Conservation (phyloP, 306 rosid genomes). For the Trifolium subterraneum region DNA sequence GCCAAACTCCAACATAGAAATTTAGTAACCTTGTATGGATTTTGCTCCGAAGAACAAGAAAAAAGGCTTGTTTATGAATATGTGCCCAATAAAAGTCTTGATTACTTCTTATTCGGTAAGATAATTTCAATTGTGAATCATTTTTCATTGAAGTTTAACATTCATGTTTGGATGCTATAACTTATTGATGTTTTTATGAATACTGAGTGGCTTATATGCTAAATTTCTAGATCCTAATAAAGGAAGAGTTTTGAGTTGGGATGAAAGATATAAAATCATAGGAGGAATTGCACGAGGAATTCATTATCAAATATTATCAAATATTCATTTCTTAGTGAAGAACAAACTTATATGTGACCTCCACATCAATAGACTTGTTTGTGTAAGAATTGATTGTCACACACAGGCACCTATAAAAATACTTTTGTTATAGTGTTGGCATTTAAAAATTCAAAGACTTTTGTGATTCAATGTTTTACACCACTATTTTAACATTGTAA, state of each 20-base stretch:
- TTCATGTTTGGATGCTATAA: background rate
- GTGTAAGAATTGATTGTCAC: too few species aligned
- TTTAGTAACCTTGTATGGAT: conserved; percentile 41
- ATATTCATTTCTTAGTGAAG: too few species aligned
- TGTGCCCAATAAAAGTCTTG: conserved; percentile 43
- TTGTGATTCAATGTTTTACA: too few species aligned
- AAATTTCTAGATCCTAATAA: background rate
- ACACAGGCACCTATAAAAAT: too few species aligned
- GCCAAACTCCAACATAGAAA: conserved; percentile 49
- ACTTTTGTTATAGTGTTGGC: too few species aligned
- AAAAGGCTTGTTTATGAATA: conserved; percentile 45
- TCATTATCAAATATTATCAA: too few species aligned
- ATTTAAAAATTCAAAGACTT: too few species aligned
- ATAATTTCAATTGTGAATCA: background rate
- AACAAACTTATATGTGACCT: too few species aligned
- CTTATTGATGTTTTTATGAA: background rate
- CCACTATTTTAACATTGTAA: too few species aligned
- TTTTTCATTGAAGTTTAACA: background rate
- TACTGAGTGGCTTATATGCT: background rate
- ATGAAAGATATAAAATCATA: background rate
- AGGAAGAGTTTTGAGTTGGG: conserved; percentile 3
- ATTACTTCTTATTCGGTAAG: conserved; percentile 48
- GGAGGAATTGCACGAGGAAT: conserved; percentile 10
- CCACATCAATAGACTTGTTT: too few species aligned
- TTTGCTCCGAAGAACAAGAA: conserved; percentile 40